Base-by-base conservation (phyloP, 192 early-diverging fungal genomes). In the Dimargaris cristalligena region DNA sequence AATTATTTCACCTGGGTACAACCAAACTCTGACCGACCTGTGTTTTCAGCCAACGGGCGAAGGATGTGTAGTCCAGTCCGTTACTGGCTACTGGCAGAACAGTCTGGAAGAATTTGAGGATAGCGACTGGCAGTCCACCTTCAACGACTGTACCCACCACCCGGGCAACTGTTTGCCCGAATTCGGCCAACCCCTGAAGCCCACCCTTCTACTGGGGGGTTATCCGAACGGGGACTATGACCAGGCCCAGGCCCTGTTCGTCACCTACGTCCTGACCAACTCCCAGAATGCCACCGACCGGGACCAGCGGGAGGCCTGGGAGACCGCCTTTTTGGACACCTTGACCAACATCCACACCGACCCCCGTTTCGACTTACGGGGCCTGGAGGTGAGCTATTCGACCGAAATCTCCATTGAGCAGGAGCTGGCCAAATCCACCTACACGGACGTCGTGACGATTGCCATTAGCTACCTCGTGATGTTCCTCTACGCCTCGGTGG, bases 401-500 rank as follows among this genome's bases (percentile, higher is more conserved):
- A 79, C 81, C 2, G 81, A 83, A 60, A 69, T 65, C 34, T 83
- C 81, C 20, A 55, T 83, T 30, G 79, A 83, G 50, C 70, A 61
- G 29, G 81, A 83, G 49, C 62, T 83, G 25, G 78, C 74, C 62
- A 73, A 76, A 38, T 80, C 81, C 2, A 79, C 75, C 25, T 79
- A 80, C 44, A 78, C 81, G 0, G 81, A 83, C 62, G 63, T 71
- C 1, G 60, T 52, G 3, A 83, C 79, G 6, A 73, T 83, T 1
- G 54, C 72, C 3, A 59, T 83, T 38, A 75, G 73, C 20, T 83
- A 83, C 45, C 23, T 83, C 11, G 77, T 71, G 25, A 83, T 83
- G 81, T 80, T 83, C 54, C 49, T 78, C 3, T 83, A 83, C 57
- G 80, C 76, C 2, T 82, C 80, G 0, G 34, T 82, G 22, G 80